Conservation (phyloP, 352 stramenopile genomes). For the Globisporangium alternatum region DNA sequence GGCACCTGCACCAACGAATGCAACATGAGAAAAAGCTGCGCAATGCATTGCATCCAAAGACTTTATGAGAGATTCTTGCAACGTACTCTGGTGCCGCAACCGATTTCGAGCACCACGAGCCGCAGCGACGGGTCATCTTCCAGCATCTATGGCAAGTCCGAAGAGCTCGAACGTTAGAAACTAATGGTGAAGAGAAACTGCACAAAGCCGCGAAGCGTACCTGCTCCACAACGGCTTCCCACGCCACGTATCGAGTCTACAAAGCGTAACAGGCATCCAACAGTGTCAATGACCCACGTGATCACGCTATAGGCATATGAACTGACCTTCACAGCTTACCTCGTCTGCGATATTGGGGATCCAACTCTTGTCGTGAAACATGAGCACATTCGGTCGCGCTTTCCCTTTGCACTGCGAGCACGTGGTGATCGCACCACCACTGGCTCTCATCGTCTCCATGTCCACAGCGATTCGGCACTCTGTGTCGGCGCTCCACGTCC, state of each 20-base stretch:
- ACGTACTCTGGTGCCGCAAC: slow-evolving; percentile 68
- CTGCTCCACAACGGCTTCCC: slow-evolving; percentile 76
- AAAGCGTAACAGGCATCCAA: not conserved
- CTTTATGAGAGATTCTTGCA: not conserved
- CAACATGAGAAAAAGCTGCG: not conserved
- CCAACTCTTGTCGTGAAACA: slow-evolving; percentile 90
- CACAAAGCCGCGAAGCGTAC: slow-evolving; percentile 20
- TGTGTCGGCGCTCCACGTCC: slow-evolving; percentile 50
- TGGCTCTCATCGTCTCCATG: slow-evolving; percentile 55
- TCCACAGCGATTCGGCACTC: slow-evolving; percentile 68
- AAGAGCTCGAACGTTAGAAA: not conserved
- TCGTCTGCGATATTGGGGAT: slow-evolving; percentile 66
- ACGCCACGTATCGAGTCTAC: slow-evolving; percentile 68
- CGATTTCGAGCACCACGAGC: slow-evolving; percentile 82
- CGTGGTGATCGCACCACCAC: slow-evolving; percentile 28
- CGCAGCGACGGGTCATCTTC: slow-evolving; percentile 51
- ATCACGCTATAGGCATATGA: no score
- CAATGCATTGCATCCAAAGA: not conserved
- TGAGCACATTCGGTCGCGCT: slow-evolving; percentile 86
- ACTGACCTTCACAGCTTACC: slow-evolving; percentile 22
- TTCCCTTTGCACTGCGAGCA: slow-evolving; percentile 60
- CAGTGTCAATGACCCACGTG: not conserved
- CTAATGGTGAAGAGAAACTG: no score
- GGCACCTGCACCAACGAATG: slow-evolving; percentile 44
- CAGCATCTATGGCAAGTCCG: slow-evolving; percentile 44